Conservation (phyloP, 1,284 basidiomycete species). For the Puccinia triticina region DNA sequence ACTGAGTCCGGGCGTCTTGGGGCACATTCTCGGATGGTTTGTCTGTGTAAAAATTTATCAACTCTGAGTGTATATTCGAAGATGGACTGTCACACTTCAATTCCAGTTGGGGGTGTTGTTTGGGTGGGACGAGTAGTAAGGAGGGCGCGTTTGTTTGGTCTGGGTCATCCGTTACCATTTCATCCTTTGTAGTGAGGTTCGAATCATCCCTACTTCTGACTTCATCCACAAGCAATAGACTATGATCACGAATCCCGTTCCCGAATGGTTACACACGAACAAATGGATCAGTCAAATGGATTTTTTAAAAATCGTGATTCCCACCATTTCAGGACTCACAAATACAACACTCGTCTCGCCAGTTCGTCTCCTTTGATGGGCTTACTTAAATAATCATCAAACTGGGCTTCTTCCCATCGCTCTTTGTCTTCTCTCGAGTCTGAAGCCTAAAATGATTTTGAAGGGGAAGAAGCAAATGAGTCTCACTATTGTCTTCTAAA, state of each 20-base stretch:
- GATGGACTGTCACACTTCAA: background rate
- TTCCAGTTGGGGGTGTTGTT: background rate
- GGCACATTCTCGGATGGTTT: background rate
- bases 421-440: conserved; percentile 58
- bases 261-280: background rate
- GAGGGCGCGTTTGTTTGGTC: background rate
- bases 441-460: conserved; percentile 54
- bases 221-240: background rate
- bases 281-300: background rate
- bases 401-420: conserved; percentile 55
- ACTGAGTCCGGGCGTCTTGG: background rate
- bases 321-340: conserved; percentile 2
- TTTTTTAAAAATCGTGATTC: background rate
- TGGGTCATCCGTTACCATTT: background rate
- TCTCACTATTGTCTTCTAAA: background rate
- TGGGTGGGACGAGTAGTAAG: background rate
- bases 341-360: conserved; percentile 50
- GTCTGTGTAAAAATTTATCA: background rate
- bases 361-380: conserved; percentile 58
- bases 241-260: background rate
- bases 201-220: conserved; percentile 3
- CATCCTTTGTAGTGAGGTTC: background rate
- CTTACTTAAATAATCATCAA: conserved; percentile 59
- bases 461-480: conserved; percentile 41
- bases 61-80: background rate